Conservation (phyloP, 1,139 yeast species). For the Pichia sp. region DNA sequence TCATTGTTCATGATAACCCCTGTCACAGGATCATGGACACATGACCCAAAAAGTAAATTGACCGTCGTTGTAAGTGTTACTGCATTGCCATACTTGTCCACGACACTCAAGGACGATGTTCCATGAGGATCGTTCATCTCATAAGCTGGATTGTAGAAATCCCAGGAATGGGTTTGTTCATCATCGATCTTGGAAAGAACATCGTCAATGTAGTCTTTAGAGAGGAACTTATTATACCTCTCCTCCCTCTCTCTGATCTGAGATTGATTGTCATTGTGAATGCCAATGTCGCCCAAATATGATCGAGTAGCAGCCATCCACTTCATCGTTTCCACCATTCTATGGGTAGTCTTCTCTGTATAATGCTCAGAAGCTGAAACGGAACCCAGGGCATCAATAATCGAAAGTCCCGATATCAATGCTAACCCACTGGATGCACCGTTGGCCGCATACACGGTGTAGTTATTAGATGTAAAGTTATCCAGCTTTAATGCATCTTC, state of each 20-base stretch:
- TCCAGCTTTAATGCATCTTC: conserved; percentile 45
- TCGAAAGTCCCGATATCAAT: conserved; percentile 63
- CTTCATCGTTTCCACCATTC: conserved; percentile 80
- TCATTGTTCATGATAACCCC: conserved; percentile 83
- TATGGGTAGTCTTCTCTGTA: conserved; percentile 42
- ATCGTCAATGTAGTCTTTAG: conserved; percentile 47
- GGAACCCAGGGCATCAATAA: conserved; percentile 30
- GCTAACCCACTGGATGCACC: conserved; percentile 88
- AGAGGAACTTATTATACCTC: conserved; percentile 30
- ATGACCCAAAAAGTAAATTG: conserved; percentile 77
- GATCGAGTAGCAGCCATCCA: conserved; percentile 88
- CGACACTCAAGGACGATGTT: conserved; percentile 76
- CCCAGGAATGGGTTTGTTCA: conserved; percentile 54
- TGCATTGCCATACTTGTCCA: conserved; percentile 61
- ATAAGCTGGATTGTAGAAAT: conserved; percentile 70
- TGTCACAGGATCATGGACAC: conserved; percentile 71
- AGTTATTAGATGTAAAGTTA: conserved; percentile 35
- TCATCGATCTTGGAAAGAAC: conserved; percentile 45
- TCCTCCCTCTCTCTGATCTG: conserved; percentile 16
- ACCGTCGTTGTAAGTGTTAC: conserved; percentile 87
- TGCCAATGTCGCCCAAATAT: conserved; percentile 62
- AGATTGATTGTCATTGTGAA: conserved; percentile 26
- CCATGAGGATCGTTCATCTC: conserved; percentile 77
- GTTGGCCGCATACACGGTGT: conserved; percentile 55
- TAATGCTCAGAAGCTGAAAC: conserved; percentile 34